Percentiles rank a stretch among this genome's conserved stretches.
Evolutionary conservation across 371 early-diverging fungal genomes (phyloP).

Genomic region (Mucor sp.): DNA sequence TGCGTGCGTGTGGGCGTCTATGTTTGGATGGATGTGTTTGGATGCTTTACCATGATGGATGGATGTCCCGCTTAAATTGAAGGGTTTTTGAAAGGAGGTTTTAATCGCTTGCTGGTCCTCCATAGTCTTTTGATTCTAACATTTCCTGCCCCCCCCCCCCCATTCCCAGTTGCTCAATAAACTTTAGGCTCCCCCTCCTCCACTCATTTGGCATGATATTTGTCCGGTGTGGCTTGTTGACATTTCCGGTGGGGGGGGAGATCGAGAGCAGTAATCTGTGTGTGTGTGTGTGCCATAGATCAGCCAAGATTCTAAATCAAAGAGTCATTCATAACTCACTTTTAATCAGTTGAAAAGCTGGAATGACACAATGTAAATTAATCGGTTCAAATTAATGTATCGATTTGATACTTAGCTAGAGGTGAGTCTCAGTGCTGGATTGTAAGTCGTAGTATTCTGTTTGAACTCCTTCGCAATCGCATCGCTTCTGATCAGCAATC

Average conservation of each 20-base stretch:
- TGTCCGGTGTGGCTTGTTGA: neutral
- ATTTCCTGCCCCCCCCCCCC: neutral
- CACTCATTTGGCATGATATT: neutral
- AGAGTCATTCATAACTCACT: no score
- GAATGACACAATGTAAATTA: no score
- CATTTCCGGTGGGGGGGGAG: neutral
- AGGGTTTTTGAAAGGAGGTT: constrained; percentile 22
- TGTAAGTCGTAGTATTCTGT: no score
- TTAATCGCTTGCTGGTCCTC: constrained; percentile 8
- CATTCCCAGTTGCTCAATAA: neutral
- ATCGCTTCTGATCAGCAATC: no score
- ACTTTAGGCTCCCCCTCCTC: neutral
- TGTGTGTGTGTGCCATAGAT: no score
- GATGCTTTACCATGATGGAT: constrained; percentile 20
- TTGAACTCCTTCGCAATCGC: no score
- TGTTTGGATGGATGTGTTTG: constrained; percentile 1
- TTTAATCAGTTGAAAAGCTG: no score
- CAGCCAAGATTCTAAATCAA: no score
- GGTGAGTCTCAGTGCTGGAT: no score
- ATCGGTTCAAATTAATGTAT: no score
- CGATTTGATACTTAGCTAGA: no score
- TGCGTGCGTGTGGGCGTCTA: neutral
- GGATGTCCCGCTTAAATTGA: constrained; percentile 20
- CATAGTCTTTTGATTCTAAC: constrained; percentile 9
- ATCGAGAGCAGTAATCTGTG: no score